Evolutionary conservation across 495 filamentous ascomycete genomes (phyloP).

Genomic region (Aspergillus campestris): DNA sequence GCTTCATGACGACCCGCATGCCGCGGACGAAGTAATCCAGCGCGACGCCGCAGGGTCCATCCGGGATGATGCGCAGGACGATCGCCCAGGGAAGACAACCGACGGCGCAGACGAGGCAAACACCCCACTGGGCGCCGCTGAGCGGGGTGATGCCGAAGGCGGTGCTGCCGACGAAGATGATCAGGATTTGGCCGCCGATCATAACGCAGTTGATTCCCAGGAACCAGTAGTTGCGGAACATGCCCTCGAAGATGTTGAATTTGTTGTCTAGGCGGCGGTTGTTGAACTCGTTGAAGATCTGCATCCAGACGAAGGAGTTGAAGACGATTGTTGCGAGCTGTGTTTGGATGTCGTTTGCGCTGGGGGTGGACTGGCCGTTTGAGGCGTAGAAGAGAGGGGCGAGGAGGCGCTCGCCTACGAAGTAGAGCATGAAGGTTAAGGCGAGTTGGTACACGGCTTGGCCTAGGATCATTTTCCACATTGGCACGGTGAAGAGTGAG

Average conservation of each 20-base stretch:
- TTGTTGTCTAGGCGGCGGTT: slow-evolving; percentile 83
- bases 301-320: slow-evolving; percentile 96
- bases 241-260: slow-evolving; percentile 82
- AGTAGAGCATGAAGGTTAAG: slow-evolving; percentile 73
- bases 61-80: slow-evolving; percentile 58
- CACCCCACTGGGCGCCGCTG: slow-evolving; percentile 62
- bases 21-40: slow-evolving; percentile 26
- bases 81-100: slow-evolving; percentile 69
- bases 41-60: slow-evolving; percentile 41
- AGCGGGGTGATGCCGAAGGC: slow-evolving; percentile 69
- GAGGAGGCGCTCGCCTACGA: slow-evolving; percentile 55
- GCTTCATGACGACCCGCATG: slow-evolving; percentile 20
- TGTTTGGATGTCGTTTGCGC: slow-evolving; percentile 25
- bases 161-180: slow-evolving; percentile 64
- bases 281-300: slow-evolving; percentile 94
- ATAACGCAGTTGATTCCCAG: slow-evolving; percentile 73
- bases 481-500: slow-evolving; percentile 69
- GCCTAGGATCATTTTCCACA: slow-evolving; percentile 96
- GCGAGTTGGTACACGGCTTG: slow-evolving; percentile 76
- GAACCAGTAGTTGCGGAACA: slow-evolving; percentile 72
- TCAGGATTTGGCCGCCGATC: slow-evolving; percentile 71
- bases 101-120: slow-evolving; percentile 62
- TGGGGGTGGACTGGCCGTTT: slow-evolving; percentile 26
- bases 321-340: slow-evolving; percentile 71
- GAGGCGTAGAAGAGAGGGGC: background rate